A percentile compares a stretch with the other conserved stretches of the same genome.
These are phyloP conservation scores for Houttuynia cordata DNA, from an alignment of 164 flowering plant species.

Conservation along the genomic window DNA sequence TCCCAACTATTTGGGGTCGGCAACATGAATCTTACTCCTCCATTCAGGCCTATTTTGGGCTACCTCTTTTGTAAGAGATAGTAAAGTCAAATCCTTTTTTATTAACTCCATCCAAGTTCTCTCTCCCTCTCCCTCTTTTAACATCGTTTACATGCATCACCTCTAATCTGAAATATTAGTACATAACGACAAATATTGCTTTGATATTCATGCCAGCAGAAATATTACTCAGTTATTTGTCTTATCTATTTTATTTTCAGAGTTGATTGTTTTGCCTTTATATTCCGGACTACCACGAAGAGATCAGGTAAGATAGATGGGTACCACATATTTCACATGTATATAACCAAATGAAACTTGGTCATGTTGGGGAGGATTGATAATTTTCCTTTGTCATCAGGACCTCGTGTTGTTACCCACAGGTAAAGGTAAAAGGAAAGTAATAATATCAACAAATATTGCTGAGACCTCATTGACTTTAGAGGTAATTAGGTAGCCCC, in stretches of 20 bases:
- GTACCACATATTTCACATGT: neutral
- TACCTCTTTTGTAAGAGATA: too few species aligned
- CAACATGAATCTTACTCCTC: too few species aligned
- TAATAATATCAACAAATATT: constrained; percentile 86
- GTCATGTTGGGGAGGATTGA: neutral
- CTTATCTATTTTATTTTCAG: constrained; percentile 26
- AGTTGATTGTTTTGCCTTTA: constrained; percentile 62
- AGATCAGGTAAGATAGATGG: constrained; percentile 53
- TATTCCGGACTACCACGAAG: constrained; percentile 88
- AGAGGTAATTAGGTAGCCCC: constrained; percentile 41
- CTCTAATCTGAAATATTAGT: too few species aligned
- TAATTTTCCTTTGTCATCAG: constrained; percentile 22
- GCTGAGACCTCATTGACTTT: constrained; percentile 96
- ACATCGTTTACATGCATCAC: too few species aligned
- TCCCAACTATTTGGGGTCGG: too few species aligned
- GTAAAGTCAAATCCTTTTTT: too few species aligned
- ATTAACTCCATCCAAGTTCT: too few species aligned
- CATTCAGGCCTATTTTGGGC: too few species aligned
- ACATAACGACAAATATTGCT: neutral
- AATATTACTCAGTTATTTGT: neutral
- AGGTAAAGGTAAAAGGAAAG: constrained; percentile 92
- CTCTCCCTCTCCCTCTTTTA: too few species aligned
- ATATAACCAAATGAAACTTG: constrained; percentile 3
- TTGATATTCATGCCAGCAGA: neutral
- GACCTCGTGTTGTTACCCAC: constrained; percentile 82